A percentile compares a stretch with the other conserved stretches of the same genome.
phyloP scores from a whole-genome alignment of 495 filamentous ascomycete genomes.

The Podospora sp. region DNA sequence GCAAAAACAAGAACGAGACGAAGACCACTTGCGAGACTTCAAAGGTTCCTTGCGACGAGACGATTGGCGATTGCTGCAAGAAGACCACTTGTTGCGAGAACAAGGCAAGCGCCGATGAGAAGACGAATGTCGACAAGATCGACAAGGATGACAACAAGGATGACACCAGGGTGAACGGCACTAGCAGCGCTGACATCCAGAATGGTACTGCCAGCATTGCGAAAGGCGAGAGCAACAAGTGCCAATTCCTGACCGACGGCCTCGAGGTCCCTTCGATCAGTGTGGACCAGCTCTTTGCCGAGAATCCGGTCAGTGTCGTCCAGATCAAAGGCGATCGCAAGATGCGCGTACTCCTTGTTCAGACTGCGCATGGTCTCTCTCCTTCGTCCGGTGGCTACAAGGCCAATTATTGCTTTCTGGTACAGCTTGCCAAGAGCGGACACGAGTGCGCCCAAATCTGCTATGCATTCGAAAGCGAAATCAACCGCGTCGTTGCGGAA shows the following conservation, averaged over 20 bases:
- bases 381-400: conserved; percentile 41
- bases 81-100: no score
- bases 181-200: background rate
- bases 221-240: background rate
- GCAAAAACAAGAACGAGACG: no score
- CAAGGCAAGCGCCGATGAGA: no score
- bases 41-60: no score
- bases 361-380: conserved; percentile 37
- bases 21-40: no score
- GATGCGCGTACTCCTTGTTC: conserved; percentile 37
- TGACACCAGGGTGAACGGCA: no score
- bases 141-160: no score
- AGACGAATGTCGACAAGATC: no score
- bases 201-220: background rate
- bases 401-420: conserved; percentile 34
- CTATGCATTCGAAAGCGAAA: conserved; percentile 30
- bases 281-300: background rate
- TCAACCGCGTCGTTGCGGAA: conserved; percentile 20
- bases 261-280: background rate
- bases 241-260: background rate
- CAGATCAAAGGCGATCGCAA: background rate
- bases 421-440: conserved; percentile 22
- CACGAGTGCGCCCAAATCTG: conserved; percentile 33
- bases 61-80: no score
- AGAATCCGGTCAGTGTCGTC: background rate